phyloP scores from a whole-genome alignment of 2,329 filamentous ascomycete genomes.

The Talaromyces sp. region DNA sequence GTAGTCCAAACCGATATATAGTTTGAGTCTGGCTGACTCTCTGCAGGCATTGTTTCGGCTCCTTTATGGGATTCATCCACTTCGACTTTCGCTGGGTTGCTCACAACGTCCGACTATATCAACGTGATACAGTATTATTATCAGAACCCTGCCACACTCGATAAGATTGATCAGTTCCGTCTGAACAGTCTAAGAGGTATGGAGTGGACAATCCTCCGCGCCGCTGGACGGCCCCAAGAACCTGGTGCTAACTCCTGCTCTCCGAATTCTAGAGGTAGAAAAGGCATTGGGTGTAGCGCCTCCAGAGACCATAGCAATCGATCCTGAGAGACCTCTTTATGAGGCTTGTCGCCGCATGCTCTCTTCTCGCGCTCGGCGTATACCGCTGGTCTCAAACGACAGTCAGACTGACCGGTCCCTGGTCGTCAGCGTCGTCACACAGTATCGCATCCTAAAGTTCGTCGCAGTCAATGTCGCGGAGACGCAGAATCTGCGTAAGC shows the following conservation, averaged over 20 bases:
- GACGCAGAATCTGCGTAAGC: slow-evolving; percentile 82
- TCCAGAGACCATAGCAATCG: slow-evolving; percentile 92
- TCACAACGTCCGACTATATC: slow-evolving; percentile 96
- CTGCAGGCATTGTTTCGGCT: slow-evolving; percentile 86
- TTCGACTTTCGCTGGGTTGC: slow-evolving; percentile 85
- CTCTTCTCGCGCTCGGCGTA: slow-evolving; percentile 83
- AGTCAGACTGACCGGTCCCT: slow-evolving; percentile 89
- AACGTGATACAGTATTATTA: slow-evolving; percentile 99
- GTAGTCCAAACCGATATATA: neutral
- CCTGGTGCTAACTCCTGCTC: neutral
- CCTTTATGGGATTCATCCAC: slow-evolving; percentile 93
- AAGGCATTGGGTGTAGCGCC: slow-evolving; percentile 85
- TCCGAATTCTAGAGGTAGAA: slow-evolving; percentile 70
- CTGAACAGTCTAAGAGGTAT: slow-evolving; percentile 84
- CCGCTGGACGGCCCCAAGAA: neutral
- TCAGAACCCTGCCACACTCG: slow-evolving; percentile 86
- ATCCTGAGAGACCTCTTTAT: slow-evolving; percentile 84
- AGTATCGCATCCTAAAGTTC: slow-evolving; percentile 98
- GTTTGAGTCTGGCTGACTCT: neutral
- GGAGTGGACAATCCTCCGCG: slow-evolving; percentile 16
- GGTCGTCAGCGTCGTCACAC: slow-evolving; percentile 94
- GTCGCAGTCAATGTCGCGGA: slow-evolving; percentile 92
- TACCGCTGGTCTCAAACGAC: slow-evolving; percentile 87
- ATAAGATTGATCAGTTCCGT: slow-evolving; percentile 87
- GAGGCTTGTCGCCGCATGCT: slow-evolving; percentile 95